Evolutionary conservation across 345 rosid species (phyloP).

Genomic region (Syzygium aromaticum): DNA sequence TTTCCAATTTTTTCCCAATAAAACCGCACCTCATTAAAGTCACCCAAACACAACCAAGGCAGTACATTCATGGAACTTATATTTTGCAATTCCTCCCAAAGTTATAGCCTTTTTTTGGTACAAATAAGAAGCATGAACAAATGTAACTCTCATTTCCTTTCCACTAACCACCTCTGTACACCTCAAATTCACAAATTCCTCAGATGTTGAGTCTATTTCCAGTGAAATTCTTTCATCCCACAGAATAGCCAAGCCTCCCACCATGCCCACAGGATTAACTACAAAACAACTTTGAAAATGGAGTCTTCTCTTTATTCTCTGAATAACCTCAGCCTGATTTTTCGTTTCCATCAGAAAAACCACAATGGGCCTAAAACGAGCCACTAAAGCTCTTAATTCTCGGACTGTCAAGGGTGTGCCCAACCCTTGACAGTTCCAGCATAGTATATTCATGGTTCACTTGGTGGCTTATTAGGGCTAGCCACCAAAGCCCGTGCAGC

Average conservation of each 20-base stretch:
- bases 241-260: neutral
- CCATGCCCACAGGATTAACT: neutral
- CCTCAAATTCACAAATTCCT: neutral
- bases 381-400: neutral
- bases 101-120: neutral
- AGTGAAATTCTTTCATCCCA: neutral
- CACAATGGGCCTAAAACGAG: neutral
- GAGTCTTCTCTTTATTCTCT: neutral
- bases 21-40: neutral
- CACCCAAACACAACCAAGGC: neutral
- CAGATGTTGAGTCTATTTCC: neutral
- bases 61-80: neutral
- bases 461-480: neutral
- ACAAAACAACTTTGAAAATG: neutral
- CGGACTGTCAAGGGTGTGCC: accelerated
- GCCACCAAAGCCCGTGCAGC: neutral
- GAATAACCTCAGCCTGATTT: neutral
- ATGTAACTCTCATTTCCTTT: neutral
- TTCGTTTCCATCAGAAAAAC: neutral
- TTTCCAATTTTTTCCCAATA: neutral
- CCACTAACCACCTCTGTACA: neutral
- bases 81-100: neutral
- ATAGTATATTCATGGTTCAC: neutral
- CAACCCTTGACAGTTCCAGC: neutral
- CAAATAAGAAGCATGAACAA: neutral